phyloP scores from a whole-genome alignment of 2,329 filamentous ascomycete species.

The Apiospora phragmitis region DNA sequence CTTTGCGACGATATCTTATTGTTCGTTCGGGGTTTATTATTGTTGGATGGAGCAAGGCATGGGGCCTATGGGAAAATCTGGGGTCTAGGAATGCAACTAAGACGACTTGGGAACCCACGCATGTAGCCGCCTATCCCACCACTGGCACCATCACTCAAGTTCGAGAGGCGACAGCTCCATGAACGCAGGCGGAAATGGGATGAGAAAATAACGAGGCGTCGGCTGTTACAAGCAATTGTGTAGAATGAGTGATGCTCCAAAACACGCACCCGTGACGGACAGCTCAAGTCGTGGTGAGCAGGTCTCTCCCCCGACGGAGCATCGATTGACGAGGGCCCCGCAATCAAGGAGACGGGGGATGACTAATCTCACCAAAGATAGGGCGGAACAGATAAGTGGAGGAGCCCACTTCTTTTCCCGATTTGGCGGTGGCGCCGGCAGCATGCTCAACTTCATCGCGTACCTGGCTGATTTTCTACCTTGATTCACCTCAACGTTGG shows the following conservation, averaged over 20 bases:
- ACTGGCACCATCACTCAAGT: background rate
- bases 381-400: background rate
- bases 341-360: background rate
- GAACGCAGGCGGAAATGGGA: background rate
- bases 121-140: slow-evolving; percentile 5
- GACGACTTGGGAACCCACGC: slow-evolving; percentile 1
- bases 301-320: background rate
- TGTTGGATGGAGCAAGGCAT: slow-evolving; percentile 3
- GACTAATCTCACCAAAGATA: slow-evolving; percentile 8
- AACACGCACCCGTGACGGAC: background rate
- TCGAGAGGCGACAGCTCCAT: background rate
- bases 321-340: background rate
- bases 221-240: background rate
- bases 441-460: slow-evolving; percentile 9
- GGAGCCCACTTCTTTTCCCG: background rate
- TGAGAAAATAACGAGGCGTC: background rate
- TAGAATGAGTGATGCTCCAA: background rate
- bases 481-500: background rate
- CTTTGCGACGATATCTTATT: background rate
- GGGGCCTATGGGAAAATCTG: slow-evolving; percentile 2
- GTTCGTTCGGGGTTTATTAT: background rate
- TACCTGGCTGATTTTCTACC: slow-evolving; percentile 1
- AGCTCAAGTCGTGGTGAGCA: background rate
- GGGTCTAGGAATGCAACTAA: background rate
- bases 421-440: slow-evolving; percentile 1